Evolutionary conservation across 257 asterid species (phyloP), one percentile per base, ranked within the genome.

Genomic region (Buddleja alternifolia): DNA sequence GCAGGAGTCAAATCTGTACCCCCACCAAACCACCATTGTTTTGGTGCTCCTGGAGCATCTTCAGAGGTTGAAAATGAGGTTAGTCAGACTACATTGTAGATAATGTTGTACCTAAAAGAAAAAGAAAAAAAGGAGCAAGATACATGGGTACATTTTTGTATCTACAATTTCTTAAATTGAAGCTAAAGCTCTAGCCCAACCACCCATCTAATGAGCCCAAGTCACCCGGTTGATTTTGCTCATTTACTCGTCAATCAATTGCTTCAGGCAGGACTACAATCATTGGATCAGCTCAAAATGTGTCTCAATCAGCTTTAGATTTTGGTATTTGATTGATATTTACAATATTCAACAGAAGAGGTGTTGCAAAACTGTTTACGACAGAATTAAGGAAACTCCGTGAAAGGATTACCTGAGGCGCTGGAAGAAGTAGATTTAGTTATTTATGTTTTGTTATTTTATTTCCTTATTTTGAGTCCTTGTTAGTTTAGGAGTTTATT

Each of bases 21-120:
- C 67, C 98, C 98, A 55, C 98, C 98, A 77, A 93, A 93, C 98
- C 98, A 93, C 98, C 98, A 93, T 36, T 85, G 93, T 52, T 82
- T 84, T 64, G 98, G 98, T 63, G 98, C 95, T 72, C 98, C 97
- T 10, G 94, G 95, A 77, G 88, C 78, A 84, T 93, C 98, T 93
- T 90, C 79, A 60, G 6, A 75, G 56, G 53, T 69, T 72, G 57
- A 54, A 75, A 54, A 60, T 36, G 67, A 71, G 63, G 61, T 21
- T 29, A 47, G 44, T 50, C 64, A 67, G 63, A 29, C 50, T 32
- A 37, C 16, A 17, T 54, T 40, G 24, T 59, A 40, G 29, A 67
- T 45, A 14, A 68, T 12, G 46, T 62, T 36, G 50, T 25, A 51
- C 39, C 29, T n/a, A 36, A 52, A 34, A 42, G 58, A 47, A 69